Evolutionary conservation across 2,329 filamentous ascomycete species (phyloP).

Genomic region (Xylariaceae sp.): DNA sequence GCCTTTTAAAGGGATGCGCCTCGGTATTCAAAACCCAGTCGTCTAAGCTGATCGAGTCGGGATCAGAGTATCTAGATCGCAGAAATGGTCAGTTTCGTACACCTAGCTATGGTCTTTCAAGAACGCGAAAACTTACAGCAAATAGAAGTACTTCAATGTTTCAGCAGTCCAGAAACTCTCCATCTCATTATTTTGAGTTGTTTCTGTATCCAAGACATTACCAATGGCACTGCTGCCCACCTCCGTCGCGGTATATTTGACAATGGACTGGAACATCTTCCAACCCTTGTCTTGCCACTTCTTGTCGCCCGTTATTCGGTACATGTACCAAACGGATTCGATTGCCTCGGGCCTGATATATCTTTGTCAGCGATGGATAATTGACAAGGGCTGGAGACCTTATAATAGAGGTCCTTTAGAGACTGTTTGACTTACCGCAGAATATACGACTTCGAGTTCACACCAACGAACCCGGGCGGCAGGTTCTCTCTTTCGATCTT

Average conservation of each 20-base stretch:
- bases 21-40: conserved; percentile 57
- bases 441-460: conserved; percentile 52
- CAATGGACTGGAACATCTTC: conserved; percentile 75
- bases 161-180: conserved; percentile 90
- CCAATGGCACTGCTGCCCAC: conserved; percentile 67
- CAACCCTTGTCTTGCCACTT: conserved; percentile 78
- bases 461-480: conserved; percentile 47
- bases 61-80: conserved; percentile 38
- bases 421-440: conserved; percentile 47
- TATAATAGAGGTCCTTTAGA: neutral
- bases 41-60: conserved; percentile 58
- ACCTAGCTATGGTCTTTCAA: neutral
- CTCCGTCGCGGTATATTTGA: conserved; percentile 60
- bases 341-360: conserved; percentile 70
- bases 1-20: conserved; percentile 31
- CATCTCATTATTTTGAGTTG: conserved; percentile 59
- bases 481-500: conserved; percentile 43
- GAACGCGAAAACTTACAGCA: conserved; percentile 58
- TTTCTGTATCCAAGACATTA: conserved; percentile 50
- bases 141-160: conserved; percentile 88
- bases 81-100: neutral
- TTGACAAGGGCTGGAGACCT: conserved; percentile 5
- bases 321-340: conserved; percentile 85
- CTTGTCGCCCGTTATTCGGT: conserved; percentile 78
- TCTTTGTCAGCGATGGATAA: conserved; percentile 17